Percentiles rank a stretch among this genome's conserved stretches.
Conservation (phyloP, 2,329 filamentous ascomycete genomes). For the Calonectria multiphialidica region DNA sequence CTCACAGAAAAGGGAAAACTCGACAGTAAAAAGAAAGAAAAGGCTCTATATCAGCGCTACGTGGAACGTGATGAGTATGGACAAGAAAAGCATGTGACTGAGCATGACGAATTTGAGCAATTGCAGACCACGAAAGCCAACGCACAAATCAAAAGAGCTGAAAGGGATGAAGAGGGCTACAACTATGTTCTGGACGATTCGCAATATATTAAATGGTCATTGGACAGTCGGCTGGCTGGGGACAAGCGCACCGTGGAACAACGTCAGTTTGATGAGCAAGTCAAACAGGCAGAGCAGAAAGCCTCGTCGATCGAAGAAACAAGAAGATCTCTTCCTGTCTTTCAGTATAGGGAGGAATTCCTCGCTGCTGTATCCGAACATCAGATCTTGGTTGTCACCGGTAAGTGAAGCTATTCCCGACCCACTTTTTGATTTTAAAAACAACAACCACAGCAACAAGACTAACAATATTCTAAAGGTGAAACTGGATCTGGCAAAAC, state of each 20-base stretch:
- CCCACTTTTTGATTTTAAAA: too few relatives aligned
- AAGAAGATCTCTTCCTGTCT: constrained; percentile 90
- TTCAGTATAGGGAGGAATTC: constrained; percentile 86
- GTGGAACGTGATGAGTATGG: constrained; percentile 89
- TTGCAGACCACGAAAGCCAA: constrained; percentile 91
- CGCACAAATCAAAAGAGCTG: constrained; percentile 81
- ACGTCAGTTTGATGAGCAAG: constrained; percentile 80
- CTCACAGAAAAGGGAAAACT: constrained; percentile 94
- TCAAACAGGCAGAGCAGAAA: constrained; percentile 90
- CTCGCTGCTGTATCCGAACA: constrained; percentile 87
- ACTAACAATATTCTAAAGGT: too few relatives aligned
- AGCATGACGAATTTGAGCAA: constrained; percentile 97
- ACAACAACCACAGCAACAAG: too few relatives aligned
- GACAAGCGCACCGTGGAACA: constrained; percentile 84
- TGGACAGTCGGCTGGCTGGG: constrained; percentile 79
- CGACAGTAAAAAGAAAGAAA: constrained; percentile 87
- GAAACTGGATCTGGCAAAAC: constrained; percentile 97
- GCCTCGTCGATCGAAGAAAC: constrained; percentile 92
- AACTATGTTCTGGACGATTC: constrained; percentile 93
- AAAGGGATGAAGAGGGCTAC: constrained; percentile 86
- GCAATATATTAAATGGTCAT: constrained; percentile 87
- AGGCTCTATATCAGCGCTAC: constrained; percentile 90
- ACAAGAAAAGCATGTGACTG: constrained; percentile 89
- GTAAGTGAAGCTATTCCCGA: too few relatives aligned
- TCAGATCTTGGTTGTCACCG: constrained; percentile 91